Base-by-base conservation (phyloP, 345 rosid species). In the Eucalyptus tenuipes region DNA sequence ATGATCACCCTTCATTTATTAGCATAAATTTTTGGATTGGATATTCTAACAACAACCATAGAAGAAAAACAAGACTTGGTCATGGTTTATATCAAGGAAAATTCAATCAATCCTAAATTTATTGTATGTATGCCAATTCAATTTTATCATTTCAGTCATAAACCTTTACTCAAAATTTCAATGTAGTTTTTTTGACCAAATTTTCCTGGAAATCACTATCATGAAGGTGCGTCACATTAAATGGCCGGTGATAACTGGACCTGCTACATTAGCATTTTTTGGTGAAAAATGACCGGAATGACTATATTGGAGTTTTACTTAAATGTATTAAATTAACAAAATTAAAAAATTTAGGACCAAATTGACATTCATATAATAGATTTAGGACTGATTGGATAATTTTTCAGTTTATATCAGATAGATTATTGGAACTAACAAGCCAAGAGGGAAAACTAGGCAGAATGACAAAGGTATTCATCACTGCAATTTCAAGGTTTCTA, bases 191-290 rank as follows among this genome's bases (percentile, higher is more conserved):
- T 59, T 27, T 13, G 4, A 6, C 15, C 68, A 27, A 61, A 27
- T 27, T 61, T 29, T 61, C 4, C 8, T 29, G 1, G 16, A 61
- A 59, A 59, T 59, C 7, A 59, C 2, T 59, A 0, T 59, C 4
- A 59, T 59, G 4, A 10, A 59, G 8, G 31, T 59, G 31, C 12
- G 15, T 25, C 14, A 12, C 66, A 59, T 59, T 10, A 5, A 27
- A 59, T 59, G 68, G 31, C 66, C 4, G 1, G 15, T 13, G 68
- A 27, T 59, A 12, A 59, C 8, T 59, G 2, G 68, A 61, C 4
- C 15, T 3, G 0, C 4, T 29, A 61, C 0, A 0, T 59, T 59
- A 55, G 61, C 6, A 2, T 55, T 55, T 55, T 59, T 27, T 1
- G 29, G n/a, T 27, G 15, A 59, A 59, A 59, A 59, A 25, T 59